Percentiles rank a stretch among this genome's conserved stretches.
These are phyloP conservation scores for Myxozyma udenii DNA, from an alignment of 805 yeast genomes.

Conservation along the genomic window DNA sequence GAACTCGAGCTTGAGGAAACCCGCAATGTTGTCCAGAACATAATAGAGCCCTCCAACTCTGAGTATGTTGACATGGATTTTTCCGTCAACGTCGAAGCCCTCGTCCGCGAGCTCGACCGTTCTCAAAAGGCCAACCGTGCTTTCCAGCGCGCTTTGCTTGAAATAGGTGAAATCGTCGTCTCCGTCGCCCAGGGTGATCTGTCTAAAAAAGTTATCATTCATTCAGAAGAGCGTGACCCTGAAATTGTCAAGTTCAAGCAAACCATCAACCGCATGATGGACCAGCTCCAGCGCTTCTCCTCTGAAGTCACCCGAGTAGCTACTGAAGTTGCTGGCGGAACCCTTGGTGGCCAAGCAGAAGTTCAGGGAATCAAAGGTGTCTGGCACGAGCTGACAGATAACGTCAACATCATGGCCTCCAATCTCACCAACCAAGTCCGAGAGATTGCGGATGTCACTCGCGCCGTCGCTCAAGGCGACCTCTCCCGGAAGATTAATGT, in stretches of 20 bases:
- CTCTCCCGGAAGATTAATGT: conserved; percentile 78
- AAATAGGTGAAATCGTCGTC: conserved; percentile 80
- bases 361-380: conserved; percentile 83
- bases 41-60: conserved; percentile 27
- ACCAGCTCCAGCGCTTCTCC: conserved; percentile 76
- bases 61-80: conserved; percentile 11
- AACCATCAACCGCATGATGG: conserved; percentile 86
- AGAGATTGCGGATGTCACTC: conserved; percentile 84
- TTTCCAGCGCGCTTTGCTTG: conserved; percentile 57
- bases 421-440: conserved; percentile 84
- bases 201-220: conserved; percentile 73
- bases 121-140: conserved; percentile 62
- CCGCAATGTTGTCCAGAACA: conserved; percentile 19
- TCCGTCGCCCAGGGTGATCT: conserved; percentile 88
- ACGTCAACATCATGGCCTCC: conserved; percentile 85
- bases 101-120: conserved; percentile 39
- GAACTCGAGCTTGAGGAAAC: conserved; percentile 29
- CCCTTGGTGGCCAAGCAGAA: conserved; percentile 84
- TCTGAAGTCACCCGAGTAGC: conserved; percentile 81
- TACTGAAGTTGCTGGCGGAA: conserved; percentile 87
- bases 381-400: conserved; percentile 83
- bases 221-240: conserved; percentile 69
- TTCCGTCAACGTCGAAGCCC: conserved; percentile 17
- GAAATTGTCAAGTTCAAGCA: conserved; percentile 75
- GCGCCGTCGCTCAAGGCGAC: conserved; percentile 87